phyloP scores from a whole-genome alignment of 495 filamentous ascomycete species.

The Lophiostoma macrostomum region DNA sequence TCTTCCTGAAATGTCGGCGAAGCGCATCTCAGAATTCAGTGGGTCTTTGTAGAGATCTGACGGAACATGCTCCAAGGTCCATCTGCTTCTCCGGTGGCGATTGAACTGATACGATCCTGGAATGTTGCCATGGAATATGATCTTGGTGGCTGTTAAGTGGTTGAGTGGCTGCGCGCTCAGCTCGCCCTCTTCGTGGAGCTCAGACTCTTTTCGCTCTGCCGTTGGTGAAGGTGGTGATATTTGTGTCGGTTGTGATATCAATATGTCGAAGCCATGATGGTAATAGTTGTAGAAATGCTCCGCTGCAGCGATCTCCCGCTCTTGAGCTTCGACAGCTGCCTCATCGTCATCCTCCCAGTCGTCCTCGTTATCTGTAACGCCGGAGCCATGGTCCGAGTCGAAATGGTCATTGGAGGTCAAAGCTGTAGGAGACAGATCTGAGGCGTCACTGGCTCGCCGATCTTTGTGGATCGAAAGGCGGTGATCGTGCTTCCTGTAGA shows the following conservation, averaged over 20 bases:
- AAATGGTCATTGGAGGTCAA: slow-evolving; percentile 34
- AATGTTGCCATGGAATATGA: slow-evolving; percentile 89
- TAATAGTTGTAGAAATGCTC: slow-evolving; percentile 98
- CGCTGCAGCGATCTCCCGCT: slow-evolving; percentile 31
- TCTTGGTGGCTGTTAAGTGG: slow-evolving; percentile 78
- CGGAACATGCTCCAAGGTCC: slow-evolving; percentile 64
- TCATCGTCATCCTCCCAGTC: slow-evolving; percentile 76
- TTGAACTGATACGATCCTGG: slow-evolving; percentile 97
- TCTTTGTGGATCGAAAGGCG: slow-evolving; percentile 79
- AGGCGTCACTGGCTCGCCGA: slow-evolving; percentile 28
- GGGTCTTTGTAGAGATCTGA: slow-evolving; percentile 25
- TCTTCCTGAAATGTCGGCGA: slow-evolving; percentile 62
- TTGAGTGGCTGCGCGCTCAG: slow-evolving; percentile 43
- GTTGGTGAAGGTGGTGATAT: slow-evolving; percentile 64
- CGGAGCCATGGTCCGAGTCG: slow-evolving; percentile 27
- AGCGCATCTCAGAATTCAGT: slow-evolving; percentile 74
- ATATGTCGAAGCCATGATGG: slow-evolving; percentile 89
- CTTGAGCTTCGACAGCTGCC: slow-evolving; percentile 48
- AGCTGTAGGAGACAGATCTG: slow-evolving; percentile 17
- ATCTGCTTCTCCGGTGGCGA: slow-evolving; percentile 82
- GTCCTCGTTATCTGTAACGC: slow-evolving; percentile 71
- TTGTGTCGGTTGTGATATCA: slow-evolving; percentile 71
- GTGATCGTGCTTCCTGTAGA: slow-evolving; percentile 89
- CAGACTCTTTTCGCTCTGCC: slow-evolving; percentile 7
- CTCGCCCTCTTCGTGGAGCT: slow-evolving; percentile 24